A percentile compares a stretch with the other conserved stretches of the same genome.
These are phyloP conservation scores for Aspergillus clavatus DNA, from an alignment of 2,329 filamentous ascomycete genomes.

Conservation along the genomic window DNA sequence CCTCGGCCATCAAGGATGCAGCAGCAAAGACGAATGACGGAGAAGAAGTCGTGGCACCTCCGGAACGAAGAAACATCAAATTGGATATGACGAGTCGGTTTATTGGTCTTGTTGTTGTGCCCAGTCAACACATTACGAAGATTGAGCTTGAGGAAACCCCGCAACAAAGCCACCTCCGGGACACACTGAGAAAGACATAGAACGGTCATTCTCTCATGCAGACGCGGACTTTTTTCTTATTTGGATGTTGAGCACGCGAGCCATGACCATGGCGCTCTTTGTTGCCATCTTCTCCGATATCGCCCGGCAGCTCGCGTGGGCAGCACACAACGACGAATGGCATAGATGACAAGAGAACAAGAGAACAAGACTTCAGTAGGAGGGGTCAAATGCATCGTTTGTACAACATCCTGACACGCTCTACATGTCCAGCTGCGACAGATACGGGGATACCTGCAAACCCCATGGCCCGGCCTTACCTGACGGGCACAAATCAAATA, in stretches of 20 bases:
- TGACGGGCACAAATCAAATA: background rate
- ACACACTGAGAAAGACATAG: constrained; percentile 15
- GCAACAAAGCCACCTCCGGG: constrained; percentile 18
- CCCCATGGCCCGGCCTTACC: background rate
- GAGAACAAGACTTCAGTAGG: background rate
- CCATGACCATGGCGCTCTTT: background rate
- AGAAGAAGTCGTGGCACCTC: constrained; percentile 15
- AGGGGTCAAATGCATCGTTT: background rate
- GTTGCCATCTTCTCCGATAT: background rate
- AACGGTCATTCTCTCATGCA: background rate
- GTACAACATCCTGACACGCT: background rate
- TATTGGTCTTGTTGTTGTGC: constrained; percentile 83
- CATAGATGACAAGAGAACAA: background rate
- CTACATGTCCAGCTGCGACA: constrained; percentile 1
- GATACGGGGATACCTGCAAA: background rate
- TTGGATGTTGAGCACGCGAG: background rate
- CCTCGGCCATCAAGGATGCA: constrained; percentile 42
- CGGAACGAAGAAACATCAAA: constrained; percentile 40
- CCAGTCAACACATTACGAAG: constrained; percentile 76
- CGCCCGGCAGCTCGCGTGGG: background rate
- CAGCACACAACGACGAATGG: background rate
- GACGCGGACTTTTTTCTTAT: background rate
- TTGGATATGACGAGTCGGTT: constrained; percentile 78
- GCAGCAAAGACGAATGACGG: constrained; percentile 31
- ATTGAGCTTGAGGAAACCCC: constrained; percentile 74